Evolutionary conservation across 2,329 filamentous ascomycete species (phyloP).

Genomic region (Chaetomiaceae sp.): DNA sequence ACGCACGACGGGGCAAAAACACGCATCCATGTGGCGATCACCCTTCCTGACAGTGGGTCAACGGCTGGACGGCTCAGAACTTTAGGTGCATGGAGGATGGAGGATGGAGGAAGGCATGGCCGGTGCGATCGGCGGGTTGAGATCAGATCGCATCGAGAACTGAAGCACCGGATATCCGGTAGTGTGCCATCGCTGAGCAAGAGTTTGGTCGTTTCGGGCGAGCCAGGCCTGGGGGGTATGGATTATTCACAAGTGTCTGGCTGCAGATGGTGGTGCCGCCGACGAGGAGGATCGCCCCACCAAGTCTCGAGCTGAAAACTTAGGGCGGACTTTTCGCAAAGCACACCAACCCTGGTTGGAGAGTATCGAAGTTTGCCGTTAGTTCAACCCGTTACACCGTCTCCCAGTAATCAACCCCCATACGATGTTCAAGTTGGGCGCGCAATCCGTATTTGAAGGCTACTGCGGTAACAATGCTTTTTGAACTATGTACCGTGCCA

Average conservation of each 20-base stretch:
- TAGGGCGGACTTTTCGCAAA: conserved; percentile 6
- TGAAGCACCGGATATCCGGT: neutral
- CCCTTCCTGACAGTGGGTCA: too few species aligned
- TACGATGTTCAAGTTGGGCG: too few species aligned
- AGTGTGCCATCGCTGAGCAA: neutral
- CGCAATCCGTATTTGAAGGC: too few species aligned
- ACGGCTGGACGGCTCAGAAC: too few species aligned
- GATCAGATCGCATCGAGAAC: neutral
- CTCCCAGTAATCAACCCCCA: too few species aligned
- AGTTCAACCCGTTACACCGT: too few species aligned
- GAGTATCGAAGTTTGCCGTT: neutral
- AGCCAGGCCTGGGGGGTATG: too few species aligned
- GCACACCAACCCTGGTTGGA: conserved; percentile 3
- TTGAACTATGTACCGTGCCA: neutral
- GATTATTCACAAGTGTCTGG: too few species aligned
- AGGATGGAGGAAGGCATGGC: neutral
- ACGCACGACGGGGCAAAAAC: neutral
- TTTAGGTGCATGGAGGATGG: too few species aligned
- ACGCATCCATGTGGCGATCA: neutral
- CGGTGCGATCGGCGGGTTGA: neutral
- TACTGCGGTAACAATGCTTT: too few species aligned
- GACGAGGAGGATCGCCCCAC: too few species aligned
- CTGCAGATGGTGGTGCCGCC: neutral
- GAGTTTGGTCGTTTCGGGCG: neutral
- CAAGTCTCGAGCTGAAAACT: conserved; percentile 1